Conservation (phyloP, 192 early-diverging fungal species). For the Backusella luteola region DNA sequence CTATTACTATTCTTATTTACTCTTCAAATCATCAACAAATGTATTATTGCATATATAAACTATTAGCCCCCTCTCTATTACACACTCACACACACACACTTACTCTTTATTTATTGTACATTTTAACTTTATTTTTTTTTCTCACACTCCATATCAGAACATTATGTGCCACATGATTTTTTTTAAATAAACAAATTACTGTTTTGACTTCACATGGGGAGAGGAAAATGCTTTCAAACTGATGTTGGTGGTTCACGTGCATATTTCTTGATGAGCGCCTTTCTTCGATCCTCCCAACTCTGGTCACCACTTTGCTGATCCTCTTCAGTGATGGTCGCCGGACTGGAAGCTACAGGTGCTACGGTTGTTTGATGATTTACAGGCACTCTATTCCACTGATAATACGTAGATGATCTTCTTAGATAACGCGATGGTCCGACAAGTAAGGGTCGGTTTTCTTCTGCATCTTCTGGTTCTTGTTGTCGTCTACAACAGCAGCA, state of each 20-base stretch:
- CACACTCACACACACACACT: not conserved
- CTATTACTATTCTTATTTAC: not conserved
- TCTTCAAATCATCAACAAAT: not conserved
- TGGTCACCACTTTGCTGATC: not conserved
- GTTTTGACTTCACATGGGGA: not conserved
- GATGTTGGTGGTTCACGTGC: slow-evolving; percentile 12
- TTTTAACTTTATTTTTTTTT: not conserved
- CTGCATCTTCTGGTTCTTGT: not conserved
- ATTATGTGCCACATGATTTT: slow-evolving; percentile 4
- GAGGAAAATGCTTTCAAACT: not conserved
- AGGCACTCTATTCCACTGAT: slow-evolving; percentile 21
- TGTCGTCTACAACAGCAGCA: not conserved
- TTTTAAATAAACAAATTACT: not conserved
- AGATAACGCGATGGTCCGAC: not conserved
- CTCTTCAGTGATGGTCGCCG: not conserved
- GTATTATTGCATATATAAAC: not conserved
- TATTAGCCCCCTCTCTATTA: not conserved
- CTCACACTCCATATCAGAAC: not conserved
- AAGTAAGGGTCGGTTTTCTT: slow-evolving; percentile 7
- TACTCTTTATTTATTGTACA: not conserved
- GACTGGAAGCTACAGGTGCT: not conserved
- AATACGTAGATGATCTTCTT: slow-evolving; percentile 6
- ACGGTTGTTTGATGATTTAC: not conserved
- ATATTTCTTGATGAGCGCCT: slow-evolving; percentile 18
- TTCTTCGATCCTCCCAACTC: slow-evolving; percentile 15